Conservation (phyloP, 2,329 filamentous ascomycete species). For the Cladosporium halotolerans region DNA sequence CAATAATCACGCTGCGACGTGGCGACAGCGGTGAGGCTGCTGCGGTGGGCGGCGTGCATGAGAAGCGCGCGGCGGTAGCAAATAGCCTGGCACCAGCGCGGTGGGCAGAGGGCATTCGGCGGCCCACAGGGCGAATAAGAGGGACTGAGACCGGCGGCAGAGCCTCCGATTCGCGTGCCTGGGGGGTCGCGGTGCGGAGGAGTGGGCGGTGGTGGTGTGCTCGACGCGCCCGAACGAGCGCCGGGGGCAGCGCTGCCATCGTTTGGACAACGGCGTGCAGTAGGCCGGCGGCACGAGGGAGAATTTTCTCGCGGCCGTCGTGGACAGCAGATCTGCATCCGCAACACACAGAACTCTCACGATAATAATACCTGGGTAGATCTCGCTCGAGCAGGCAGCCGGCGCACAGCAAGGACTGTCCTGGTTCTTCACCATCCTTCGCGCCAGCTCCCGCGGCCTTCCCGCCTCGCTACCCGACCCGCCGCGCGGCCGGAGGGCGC, state of each 20-base stretch:
- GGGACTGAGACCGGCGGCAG: conserved; percentile 2
- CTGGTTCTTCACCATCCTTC: background rate
- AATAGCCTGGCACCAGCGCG: conserved; percentile 4
- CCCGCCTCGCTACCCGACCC: background rate
- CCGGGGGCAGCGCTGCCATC: background rate
- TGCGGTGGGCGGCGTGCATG: background rate
- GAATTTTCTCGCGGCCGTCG: no score
- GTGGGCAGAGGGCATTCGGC: background rate
- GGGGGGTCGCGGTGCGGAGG: background rate
- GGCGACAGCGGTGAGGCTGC: conserved; percentile 8
- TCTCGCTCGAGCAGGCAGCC: conserved; percentile 2
- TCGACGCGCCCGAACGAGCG: background rate
- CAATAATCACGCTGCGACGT: background rate
- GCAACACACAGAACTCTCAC: no score
- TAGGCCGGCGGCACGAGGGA: background rate
- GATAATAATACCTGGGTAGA: background rate
- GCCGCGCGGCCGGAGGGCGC: background rate
- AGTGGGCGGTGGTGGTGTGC: background rate
- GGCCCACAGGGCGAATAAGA: conserved; percentile 3
- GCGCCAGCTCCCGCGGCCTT: background rate
- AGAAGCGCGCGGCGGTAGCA: conserved; percentile 5
- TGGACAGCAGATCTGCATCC: no score
- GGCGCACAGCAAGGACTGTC: background rate
- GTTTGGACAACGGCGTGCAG: conserved; percentile 10
- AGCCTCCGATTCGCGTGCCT: conserved; percentile 1